Conservation (phyloP, 1,284 basidiomycete species). For the Microbotryum lychnidis-dioicae region DNA sequence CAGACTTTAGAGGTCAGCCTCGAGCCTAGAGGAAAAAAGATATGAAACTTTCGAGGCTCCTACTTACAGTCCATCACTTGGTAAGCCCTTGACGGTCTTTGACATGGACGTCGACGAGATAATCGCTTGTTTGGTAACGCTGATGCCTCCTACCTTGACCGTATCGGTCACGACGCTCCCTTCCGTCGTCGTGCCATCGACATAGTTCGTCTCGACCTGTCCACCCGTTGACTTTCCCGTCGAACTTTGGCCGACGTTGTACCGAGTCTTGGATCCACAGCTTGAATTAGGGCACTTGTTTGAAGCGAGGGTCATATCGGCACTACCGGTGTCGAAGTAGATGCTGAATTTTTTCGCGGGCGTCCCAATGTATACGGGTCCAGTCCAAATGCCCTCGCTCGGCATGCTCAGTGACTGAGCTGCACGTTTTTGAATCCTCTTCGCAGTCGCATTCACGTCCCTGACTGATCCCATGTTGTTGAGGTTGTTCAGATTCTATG, state of each 20-base stretch:
- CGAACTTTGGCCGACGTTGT: slow-evolving; percentile 7
- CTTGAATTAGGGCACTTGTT: slow-evolving; percentile 5
- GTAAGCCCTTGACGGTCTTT: slow-evolving; percentile 7
- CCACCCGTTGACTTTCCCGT: slow-evolving; percentile 3
- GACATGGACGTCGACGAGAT: slow-evolving; percentile 18
- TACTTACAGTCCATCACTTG: slow-evolving; percentile 14
- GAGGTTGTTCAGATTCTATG: not conserved
- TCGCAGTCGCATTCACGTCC: not conserved
- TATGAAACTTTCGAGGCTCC: no score
- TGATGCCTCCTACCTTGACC: slow-evolving; percentile 4
- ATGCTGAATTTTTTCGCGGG: slow-evolving; percentile 39
- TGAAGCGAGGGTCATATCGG: slow-evolving; percentile 40
- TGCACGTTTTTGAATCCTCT: not conserved
- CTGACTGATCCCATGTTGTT: not conserved
- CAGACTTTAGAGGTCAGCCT: no score
- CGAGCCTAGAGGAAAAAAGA: not conserved
- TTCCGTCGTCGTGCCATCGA: slow-evolving; percentile 19
- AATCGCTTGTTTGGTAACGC: slow-evolving; percentile 8
- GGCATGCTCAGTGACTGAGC: not conserved
- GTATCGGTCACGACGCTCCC: slow-evolving; percentile 15
- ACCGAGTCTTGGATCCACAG: slow-evolving; percentile 21
- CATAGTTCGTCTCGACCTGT: slow-evolving; percentile 17
- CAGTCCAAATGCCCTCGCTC: slow-evolving; percentile 16
- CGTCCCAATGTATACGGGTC: slow-evolving; percentile 22
- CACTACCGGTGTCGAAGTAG: slow-evolving; percentile 41